Conservation (phyloP, 2,329 filamentous ascomycete genomes). For the Diaporthe caulivora region DNA sequence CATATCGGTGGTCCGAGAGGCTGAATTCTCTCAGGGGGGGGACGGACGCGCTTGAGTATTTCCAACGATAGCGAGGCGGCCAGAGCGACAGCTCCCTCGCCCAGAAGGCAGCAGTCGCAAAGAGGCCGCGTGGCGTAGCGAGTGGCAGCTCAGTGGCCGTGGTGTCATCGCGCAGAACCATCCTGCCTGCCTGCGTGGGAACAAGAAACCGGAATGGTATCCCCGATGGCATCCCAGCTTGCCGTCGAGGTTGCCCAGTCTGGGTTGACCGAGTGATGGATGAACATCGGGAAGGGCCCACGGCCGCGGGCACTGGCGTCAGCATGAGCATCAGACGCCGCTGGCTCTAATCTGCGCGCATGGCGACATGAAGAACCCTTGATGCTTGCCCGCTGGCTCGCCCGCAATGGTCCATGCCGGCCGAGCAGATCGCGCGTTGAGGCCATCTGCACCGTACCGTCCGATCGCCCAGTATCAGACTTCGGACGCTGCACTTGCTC, state of each 20-base stretch:
- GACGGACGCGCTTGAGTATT: neutral
- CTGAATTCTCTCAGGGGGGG: neutral
- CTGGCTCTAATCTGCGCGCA: constrained; percentile 20
- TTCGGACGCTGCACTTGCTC: constrained; percentile 17
- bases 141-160: constrained; percentile 24
- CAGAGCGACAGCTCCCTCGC: constrained; percentile 11
- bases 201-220: constrained; percentile 19
- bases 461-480: constrained; percentile 3
- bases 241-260: constrained; percentile 17
- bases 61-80: neutral
- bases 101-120: neutral
- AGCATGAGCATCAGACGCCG: constrained; percentile 11
- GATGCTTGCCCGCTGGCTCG: constrained; percentile 16
- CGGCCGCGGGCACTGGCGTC: constrained; percentile 5
- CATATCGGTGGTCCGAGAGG: constrained; percentile 18
- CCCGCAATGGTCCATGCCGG: constrained; percentile 9
- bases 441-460: constrained; percentile 6
- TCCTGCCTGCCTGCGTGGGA: constrained; percentile 9
- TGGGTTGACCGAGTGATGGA: constrained; percentile 8
- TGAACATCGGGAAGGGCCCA: constrained; percentile 10
- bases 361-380: neutral
- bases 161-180: constrained; percentile 33
- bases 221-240: constrained; percentile 18
- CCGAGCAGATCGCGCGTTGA: constrained; percentile 16
- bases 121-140: constrained; percentile 23